phyloP scores from a whole-genome alignment of 768 basidiomycete genomes.

The Pleurotus djamor region DNA sequence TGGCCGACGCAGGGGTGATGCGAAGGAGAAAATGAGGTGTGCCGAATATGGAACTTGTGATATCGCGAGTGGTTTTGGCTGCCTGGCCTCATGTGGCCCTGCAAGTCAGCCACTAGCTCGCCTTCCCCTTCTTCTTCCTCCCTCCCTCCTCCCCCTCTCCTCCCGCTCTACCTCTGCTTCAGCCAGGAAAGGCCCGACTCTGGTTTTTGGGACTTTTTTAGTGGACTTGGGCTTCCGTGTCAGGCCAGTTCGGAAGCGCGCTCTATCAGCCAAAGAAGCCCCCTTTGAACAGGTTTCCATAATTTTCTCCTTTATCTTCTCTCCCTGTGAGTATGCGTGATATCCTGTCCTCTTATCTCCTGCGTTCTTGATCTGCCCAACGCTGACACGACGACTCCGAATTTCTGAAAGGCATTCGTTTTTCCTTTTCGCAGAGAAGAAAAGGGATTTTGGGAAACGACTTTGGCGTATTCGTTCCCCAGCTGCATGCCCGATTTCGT shows the following conservation, averaged over 20 bases:
- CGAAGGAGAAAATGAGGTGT: slow-evolving; percentile 1
- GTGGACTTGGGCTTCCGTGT: slow-evolving; percentile 1
- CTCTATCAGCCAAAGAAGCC: slow-evolving; percentile 7
- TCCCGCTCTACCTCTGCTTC: too few species aligned
- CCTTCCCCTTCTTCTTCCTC: neutral
- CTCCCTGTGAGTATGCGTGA: slow-evolving; percentile 2
- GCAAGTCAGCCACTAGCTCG: neutral
- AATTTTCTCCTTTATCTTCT: slow-evolving; percentile 7
- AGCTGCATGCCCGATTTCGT: too few species aligned
- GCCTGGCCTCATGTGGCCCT: slow-evolving; percentile 2
- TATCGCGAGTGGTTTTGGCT: slow-evolving; percentile 4
- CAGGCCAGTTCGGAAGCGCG: slow-evolving; percentile 3
- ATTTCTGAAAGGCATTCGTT: slow-evolving; percentile 2
- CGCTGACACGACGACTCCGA: neutral
- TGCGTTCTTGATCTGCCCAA: slow-evolving; percentile 4
- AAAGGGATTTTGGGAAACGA: neutral
- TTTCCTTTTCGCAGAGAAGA: neutral
- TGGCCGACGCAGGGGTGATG: slow-evolving; percentile 6
- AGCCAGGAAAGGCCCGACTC: neutral
- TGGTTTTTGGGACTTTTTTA: neutral
- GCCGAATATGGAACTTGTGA: slow-evolving; percentile 6
- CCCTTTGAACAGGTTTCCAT: slow-evolving; percentile 1
- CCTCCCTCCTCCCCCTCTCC: neutral
- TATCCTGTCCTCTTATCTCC: neutral
- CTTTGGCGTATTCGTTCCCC: too few species aligned